Evolutionary conservation across 768 basidiomycete genomes (phyloP).

Genomic region (Rhizopogon salebrosus): DNA sequence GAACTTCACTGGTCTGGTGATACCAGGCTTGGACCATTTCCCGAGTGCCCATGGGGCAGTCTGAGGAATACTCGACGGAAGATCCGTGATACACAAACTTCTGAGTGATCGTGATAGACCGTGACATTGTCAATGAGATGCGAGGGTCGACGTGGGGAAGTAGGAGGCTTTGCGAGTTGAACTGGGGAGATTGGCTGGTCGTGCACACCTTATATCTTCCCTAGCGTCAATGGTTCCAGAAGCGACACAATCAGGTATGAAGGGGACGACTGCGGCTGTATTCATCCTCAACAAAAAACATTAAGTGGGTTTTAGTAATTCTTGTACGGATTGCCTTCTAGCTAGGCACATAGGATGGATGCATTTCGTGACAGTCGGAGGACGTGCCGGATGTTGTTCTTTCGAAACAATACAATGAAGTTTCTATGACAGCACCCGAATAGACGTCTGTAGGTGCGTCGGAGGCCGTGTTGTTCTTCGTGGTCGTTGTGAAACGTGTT

Average conservation of each 20-base stretch:
- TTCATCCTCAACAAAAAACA: not conserved
- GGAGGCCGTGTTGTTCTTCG: not conserved
- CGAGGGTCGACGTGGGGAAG: not conserved
- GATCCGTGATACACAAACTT: not conserved
- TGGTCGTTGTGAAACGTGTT: constrained; percentile 1
- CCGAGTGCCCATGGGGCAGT: not conserved
- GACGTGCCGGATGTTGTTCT: not conserved
- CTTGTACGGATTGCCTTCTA: not conserved
- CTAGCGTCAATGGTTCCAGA: not conserved
- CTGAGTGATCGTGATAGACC: not conserved
- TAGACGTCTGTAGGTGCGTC: not conserved
- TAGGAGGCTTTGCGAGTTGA: not conserved
- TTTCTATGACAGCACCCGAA: not conserved
- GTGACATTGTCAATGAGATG: not conserved
- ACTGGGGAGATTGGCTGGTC: not conserved
- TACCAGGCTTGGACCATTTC: constrained; percentile 1
- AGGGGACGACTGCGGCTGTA: not conserved
- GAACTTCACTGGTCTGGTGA: not conserved
- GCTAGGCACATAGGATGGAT: not conserved
- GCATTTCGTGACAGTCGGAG: not conserved
- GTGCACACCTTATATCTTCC: not conserved
- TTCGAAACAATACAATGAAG: not conserved
- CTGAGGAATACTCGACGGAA: not conserved
- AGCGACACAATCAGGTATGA: not conserved
- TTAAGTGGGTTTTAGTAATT: not conserved